phyloP scores from a whole-genome alignment of 78 protist genomes.

The slime mould (Dictyostelium discoideum) region DNA sequence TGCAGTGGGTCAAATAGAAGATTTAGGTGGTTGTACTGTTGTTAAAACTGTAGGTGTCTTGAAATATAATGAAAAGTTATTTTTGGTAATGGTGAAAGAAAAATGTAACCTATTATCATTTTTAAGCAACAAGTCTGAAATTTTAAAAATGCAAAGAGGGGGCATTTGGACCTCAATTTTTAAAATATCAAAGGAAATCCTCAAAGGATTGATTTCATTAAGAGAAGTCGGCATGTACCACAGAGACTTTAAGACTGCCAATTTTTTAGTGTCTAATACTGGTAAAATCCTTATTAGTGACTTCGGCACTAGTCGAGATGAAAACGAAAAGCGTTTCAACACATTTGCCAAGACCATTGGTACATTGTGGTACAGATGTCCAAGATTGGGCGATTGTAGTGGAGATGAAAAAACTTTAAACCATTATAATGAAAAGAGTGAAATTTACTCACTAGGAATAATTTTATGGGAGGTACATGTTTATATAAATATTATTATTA shows the following conservation, averaged over 20 bases:
- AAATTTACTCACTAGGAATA: not conserved
- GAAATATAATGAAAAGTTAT: too few species aligned
- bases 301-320: not conserved
- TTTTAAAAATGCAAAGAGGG: not conserved
- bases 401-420: not conserved
- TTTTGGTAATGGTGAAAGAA: not conserved
- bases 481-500: too few species aligned
- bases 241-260: not conserved
- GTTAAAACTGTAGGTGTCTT: not conserved
- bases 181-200: not conserved
- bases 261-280: not conserved
- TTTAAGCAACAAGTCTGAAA: not conserved
- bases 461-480: not conserved
- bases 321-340: not conserved
- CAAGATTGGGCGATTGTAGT: not conserved
- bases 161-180: not conserved
- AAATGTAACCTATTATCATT: not conserved
- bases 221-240: not conserved
- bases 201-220: not conserved
- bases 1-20: not conserved
- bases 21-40: not conserved
- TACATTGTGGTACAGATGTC: not conserved
- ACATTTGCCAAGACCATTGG: not conserved
- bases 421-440: not conserved
- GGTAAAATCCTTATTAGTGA: not conserved